These are phyloP conservation scores for Magnaporthiopsis incrustans DNA, from an alignment of 2,329 filamentous ascomycete species.

Conservation along the genomic window DNA sequence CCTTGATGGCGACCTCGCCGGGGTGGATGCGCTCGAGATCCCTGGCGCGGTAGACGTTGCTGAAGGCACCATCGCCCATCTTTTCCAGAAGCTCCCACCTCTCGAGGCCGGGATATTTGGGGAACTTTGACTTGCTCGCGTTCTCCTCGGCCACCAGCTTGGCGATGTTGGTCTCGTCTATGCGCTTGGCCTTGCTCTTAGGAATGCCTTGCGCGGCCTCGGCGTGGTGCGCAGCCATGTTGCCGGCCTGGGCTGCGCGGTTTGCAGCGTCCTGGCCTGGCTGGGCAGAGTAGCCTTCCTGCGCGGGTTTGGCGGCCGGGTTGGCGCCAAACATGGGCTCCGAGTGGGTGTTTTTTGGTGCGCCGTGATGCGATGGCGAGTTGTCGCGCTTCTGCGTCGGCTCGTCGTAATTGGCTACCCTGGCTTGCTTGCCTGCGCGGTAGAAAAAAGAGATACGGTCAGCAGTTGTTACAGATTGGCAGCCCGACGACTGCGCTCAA, in stretches of 20 bases:
- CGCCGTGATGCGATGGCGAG: constrained; percentile 39
- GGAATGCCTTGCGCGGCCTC: constrained; percentile 50
- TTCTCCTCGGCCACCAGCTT: constrained; percentile 89
- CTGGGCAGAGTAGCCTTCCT: constrained; percentile 54
- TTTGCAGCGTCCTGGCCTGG: constrained; percentile 51
- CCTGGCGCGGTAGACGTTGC: constrained; percentile 88
- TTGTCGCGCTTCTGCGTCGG: constrained; percentile 44
- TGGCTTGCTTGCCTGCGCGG: constrained; percentile 72
- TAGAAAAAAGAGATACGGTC: not conserved
- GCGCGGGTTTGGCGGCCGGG: constrained; percentile 36
- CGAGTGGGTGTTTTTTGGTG: constrained; percentile 47
- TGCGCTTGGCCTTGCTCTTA: constrained; percentile 34
- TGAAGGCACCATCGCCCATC: constrained; percentile 99
- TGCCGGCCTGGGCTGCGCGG: constrained; percentile 59
- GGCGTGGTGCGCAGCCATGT: constrained; percentile 53
- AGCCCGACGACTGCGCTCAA: too few species aligned
- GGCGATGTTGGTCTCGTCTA: constrained; percentile 64
- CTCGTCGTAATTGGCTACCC: constrained; percentile 50
- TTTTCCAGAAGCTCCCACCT: constrained; percentile 85
- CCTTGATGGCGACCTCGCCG: constrained; percentile 91
- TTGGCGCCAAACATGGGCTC: constrained; percentile 32
- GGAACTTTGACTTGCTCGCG: constrained; percentile 75
- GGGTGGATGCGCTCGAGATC: constrained; percentile 59
- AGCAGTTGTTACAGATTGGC: not conserved
- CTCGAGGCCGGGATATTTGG: constrained; percentile 75